Evolutionary conservation across 495 filamentous ascomycete genomes (phyloP), one percentile per base, ranked within the genome.

Genomic region (Penicillium ochrochloron): DNA sequence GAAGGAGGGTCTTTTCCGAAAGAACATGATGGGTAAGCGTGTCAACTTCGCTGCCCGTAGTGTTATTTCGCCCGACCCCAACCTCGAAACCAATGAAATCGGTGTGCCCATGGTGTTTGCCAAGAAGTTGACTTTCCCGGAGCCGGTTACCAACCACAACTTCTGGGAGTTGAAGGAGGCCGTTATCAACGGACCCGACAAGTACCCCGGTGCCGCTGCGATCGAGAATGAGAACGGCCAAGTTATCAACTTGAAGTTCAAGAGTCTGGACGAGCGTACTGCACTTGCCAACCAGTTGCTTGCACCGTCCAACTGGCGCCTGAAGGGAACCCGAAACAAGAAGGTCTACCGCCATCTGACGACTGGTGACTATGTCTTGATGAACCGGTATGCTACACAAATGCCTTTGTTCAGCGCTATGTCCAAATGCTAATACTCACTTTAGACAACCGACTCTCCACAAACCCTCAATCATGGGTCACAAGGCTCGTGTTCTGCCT

Each of bases 1-100:
- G 84, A 99, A 99, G 77, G 96, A 99, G 72, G 96, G 96, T 52
- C 79, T 99, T 53, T 98, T 99, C 82, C 84, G 96, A 68, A 98
- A 94, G 84, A 96, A 99, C 80, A 98, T 99, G 94, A 99, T 99
- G 96, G 96, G 96, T 53, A 99, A 99, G 81, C 91, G 96, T 80
- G 96, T 99, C 75, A 98, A 99, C 77, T 97, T 93, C 74, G 96
- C 96, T 60, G 96, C 96, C 57, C 90, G 96, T 74, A 95, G 90
- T 83, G 96, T 99, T 68, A 99, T 99, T 65, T 97, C 94, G 33
- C 95, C 96, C 2, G 96, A 99, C 75, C 96, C 96, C 5, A 98
- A 97, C 70, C 95, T 99, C 70, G 96, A 99, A 77, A 97, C 94
- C 19, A 96, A 94, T 69, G 96, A 99, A 77, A 97, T 99, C 61